phyloP scores from a whole-genome alignment of 768 basidiomycete species.

The Daedaleopsis sinensis region DNA sequence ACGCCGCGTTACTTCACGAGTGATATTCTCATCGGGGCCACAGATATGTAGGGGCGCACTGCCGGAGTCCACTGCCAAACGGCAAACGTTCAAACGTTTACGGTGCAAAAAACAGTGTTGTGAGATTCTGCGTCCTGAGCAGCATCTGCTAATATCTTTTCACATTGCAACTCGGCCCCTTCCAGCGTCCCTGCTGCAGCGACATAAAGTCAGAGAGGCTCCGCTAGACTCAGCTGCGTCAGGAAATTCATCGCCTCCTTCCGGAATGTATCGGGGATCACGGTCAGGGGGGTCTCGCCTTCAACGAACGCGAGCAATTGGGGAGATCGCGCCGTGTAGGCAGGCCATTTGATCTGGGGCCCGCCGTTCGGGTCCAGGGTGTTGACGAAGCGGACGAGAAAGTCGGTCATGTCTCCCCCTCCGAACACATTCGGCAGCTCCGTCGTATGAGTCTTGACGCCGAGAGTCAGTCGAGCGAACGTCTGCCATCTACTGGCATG shows the following conservation, averaged over 20 bases:
- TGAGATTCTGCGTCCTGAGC: too few species aligned
- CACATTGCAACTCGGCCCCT: too few species aligned
- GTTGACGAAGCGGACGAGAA: slow-evolving; percentile 45
- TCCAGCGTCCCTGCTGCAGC: too few species aligned
- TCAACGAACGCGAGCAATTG: slow-evolving; percentile 47
- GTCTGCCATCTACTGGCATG: neutral
- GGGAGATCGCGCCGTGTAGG: slow-evolving; percentile 39
- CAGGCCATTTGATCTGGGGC: slow-evolving; percentile 46
- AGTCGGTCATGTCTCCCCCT: slow-evolving; percentile 46
- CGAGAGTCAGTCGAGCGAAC: neutral
- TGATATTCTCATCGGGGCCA: too few species aligned
- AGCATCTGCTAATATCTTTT: too few species aligned
- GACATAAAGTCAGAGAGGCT: neutral
- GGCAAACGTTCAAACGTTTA: too few species aligned
- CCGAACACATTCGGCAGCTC: slow-evolving; percentile 45
- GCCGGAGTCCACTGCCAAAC: too few species aligned
- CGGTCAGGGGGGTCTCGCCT: slow-evolving; percentile 32
- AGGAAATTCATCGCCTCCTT: slow-evolving; percentile 35
- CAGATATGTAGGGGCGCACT: too few species aligned
- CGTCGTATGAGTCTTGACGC: slow-evolving; percentile 42
- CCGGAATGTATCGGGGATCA: slow-evolving; percentile 49
- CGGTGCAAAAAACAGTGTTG: too few species aligned
- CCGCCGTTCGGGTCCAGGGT: slow-evolving; percentile 45
- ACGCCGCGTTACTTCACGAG: too few species aligned
- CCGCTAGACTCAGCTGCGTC: slow-evolving; percentile 7